A percentile compares a stretch with the other conserved stretches of the same genome.
phyloP scores from a whole-genome alignment of 805 yeast genomes.

The Lachancea waltii region DNA sequence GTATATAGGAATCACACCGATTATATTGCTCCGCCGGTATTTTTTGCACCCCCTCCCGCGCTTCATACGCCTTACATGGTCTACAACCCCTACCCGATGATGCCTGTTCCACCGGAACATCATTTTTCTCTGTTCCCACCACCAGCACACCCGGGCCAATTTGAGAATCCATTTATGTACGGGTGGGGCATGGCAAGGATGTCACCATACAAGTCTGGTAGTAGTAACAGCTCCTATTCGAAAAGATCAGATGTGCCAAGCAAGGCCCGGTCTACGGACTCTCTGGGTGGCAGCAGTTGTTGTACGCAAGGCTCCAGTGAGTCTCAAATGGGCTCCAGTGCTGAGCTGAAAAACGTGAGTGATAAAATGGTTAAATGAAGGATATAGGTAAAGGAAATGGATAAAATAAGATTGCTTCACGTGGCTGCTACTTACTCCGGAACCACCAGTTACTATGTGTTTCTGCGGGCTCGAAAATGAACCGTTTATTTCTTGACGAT shows the following conservation, averaged over 20 bases:
- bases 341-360: background rate
- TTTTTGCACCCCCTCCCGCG: slow-evolving; percentile 2
- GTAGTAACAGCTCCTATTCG: background rate
- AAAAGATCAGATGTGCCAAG: background rate
- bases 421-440: background rate
- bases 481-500: slow-evolving; percentile 50
- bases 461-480: too few species aligned
- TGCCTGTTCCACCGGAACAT: slow-evolving; percentile 7
- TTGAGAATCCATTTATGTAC: background rate
- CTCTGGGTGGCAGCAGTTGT: background rate
- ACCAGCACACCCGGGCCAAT: background rate
- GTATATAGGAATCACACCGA: background rate
- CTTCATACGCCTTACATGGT: slow-evolving; percentile 13
- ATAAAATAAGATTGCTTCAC: background rate
- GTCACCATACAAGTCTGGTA: too few species aligned
- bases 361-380: slow-evolving; percentile 1
- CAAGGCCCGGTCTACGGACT: background rate
- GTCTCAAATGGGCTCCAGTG: background rate
- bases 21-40: background rate
- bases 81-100: slow-evolving; percentile 10
- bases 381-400: background rate
- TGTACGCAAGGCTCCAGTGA: background rate
- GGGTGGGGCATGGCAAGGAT: too few species aligned
- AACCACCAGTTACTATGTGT: background rate
- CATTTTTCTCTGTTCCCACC: slow-evolving; percentile 2